A percentile compares a stretch with the other conserved stretches of the same genome.
Evolutionary conservation across 2,329 filamentous ascomycete species (phyloP).

Genomic region (Alternaria gansuensis): DNA sequence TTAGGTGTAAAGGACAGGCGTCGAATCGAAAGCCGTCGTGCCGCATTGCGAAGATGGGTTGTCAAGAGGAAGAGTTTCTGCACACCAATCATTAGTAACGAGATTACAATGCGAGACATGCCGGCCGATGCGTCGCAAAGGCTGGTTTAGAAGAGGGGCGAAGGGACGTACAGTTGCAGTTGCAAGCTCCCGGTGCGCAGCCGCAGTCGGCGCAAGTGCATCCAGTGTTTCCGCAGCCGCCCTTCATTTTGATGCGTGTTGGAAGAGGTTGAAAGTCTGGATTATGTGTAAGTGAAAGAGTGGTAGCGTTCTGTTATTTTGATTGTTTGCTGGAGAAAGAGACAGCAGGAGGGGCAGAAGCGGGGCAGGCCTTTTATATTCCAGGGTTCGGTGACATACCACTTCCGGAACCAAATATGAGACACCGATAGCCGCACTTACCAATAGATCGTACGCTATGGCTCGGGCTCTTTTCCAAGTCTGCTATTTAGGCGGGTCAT

Average conservation of each 20-base stretch:
- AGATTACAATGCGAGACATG: background rate
- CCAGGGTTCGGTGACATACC: slow-evolving; percentile 21
- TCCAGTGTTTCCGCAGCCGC: slow-evolving; percentile 46
- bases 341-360: slow-evolving; percentile 23
- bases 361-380: slow-evolving; percentile 31
- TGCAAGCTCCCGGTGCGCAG: slow-evolving; percentile 46
- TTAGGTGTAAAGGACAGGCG: slow-evolving; percentile 13
- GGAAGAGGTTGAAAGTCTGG: slow-evolving; percentile 18
- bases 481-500: slow-evolving; percentile 20
- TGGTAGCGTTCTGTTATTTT: slow-evolving; percentile 17
- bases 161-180: slow-evolving; percentile 34
- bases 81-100: background rate
- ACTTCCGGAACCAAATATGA: slow-evolving; percentile 21
- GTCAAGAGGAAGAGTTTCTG: slow-evolving; percentile 2
- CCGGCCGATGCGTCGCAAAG: background rate
- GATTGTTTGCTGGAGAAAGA: slow-evolving; percentile 21
- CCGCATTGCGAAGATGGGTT: background rate
- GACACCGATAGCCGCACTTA: slow-evolving; percentile 33
- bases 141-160: background rate
- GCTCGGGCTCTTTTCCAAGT: slow-evolving; percentile 5
- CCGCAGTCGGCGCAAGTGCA: slow-evolving; percentile 50
- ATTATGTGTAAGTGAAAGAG: slow-evolving; percentile 10
- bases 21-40: slow-evolving; percentile 7
- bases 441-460: slow-evolving; percentile 9
- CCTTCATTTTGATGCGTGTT: slow-evolving; percentile 42